Conservation (phyloP, 2,329 filamentous ascomycete genomes). For the Pseudogymnoascus sp. region DNA sequence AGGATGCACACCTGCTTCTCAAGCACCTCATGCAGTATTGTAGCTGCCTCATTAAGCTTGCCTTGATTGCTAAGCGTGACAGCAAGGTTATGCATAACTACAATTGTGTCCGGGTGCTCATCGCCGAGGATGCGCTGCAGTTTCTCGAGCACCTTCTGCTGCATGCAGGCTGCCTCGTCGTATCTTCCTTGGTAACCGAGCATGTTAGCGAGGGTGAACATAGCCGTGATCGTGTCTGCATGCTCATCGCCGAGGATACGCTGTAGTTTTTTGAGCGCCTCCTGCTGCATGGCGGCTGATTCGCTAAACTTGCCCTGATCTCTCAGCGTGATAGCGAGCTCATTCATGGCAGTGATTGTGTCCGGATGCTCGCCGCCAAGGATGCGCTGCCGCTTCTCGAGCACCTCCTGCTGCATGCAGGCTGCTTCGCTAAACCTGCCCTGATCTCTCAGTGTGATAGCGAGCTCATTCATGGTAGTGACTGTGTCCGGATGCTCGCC, state of each 20-base stretch:
- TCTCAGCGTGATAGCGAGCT: conserved; percentile 6
- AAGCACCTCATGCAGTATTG: too few relatives aligned
- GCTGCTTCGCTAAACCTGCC: conserved; percentile 8
- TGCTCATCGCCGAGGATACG: too few relatives aligned
- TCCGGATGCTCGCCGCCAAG: background rate
- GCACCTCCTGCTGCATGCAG: too few relatives aligned
- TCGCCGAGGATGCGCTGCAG: background rate
- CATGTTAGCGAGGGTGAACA: too few relatives aligned
- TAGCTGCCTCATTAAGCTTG: background rate
- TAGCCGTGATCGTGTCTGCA: too few relatives aligned
- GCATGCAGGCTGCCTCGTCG: background rate
- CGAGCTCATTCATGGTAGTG: conserved; percentile 12
- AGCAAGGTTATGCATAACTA: conserved; percentile 11
- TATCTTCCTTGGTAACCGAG: too few relatives aligned
- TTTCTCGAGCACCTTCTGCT: background rate
- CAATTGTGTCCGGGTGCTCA: conserved; percentile 9
- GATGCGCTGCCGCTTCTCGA: too few relatives aligned
- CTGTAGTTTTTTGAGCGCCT: too few relatives aligned
- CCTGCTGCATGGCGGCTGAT: too few relatives aligned
- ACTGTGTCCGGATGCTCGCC: conserved; percentile 10
- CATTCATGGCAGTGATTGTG: conserved; percentile 12
- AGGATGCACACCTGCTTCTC: too few relatives aligned
- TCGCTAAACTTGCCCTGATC: background rate
- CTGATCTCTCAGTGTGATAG: conserved; percentile 6
- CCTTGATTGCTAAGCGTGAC: conserved; percentile 10